Evolutionary conservation across 306 rosid genomes (phyloP), one percentile per base, ranked within the genome.

Genomic region (Lathyrus sativus): DNA sequence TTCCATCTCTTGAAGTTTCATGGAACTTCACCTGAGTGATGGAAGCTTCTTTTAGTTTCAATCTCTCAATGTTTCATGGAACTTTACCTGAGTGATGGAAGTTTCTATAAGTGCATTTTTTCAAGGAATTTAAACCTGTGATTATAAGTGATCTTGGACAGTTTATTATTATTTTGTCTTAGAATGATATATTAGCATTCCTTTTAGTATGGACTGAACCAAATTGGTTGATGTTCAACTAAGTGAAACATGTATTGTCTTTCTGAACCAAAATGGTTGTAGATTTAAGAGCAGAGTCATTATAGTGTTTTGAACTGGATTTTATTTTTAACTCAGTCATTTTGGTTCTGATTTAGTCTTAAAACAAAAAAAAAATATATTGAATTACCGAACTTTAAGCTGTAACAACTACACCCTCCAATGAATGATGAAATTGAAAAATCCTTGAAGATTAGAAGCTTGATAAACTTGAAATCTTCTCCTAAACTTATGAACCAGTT

Each of bases 51-150:
- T 17, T 62, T 43, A 2, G 64, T 50, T 9, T 26, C 35, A 19
- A 22, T 67, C 19, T 65, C 63, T 48, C 37, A 18, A 76, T 35
- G 45, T 70, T 64, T 39, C 44, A 6, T 11, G 43, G 59, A 43
- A 62, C 38, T 68, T 29, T 70, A 50, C 12, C 45, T 0, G 7
- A 35, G 48, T 10, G 46, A 39, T 50, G 6, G 59, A 29, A 19
- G 22, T 19, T 46, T 19, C 57, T 15, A 35, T 12, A 15, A 57
- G 62, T 58, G 65, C 48, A 50, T 19, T 65, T 53, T 46, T 69
- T 10, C 60, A 43, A 61, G 19, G n/a, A n/a, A n/a, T n/a, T n/a
- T n/a, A 22, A 22, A 13, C 15, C 6, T 22, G 10, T 54, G 41
- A n/a, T 28, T 41, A 29, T 41, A 69, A 9, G 37, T 33, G 37